Percentiles rank a stretch among this genome's conserved stretches.
These are phyloP conservation scores for Diversispora eburnea DNA, from an alignment of 192 early-diverging fungal species.

Conservation along the genomic window DNA sequence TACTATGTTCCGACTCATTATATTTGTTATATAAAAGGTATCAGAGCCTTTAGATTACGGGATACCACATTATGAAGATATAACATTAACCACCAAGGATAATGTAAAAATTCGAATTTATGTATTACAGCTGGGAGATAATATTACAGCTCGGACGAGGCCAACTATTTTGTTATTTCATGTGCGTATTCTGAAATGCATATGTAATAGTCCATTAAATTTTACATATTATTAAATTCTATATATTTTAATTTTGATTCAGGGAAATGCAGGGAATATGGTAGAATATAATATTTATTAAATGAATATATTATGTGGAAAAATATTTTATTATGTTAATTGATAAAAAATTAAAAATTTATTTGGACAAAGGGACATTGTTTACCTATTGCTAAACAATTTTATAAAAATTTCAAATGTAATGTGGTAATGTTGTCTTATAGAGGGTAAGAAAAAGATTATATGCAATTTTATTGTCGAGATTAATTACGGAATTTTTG, in stretches of 20 bases:
- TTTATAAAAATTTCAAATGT: slow-evolving; percentile 60
- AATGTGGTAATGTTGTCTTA: slow-evolving; percentile 98
- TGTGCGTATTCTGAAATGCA: slow-evolving; percentile 34
- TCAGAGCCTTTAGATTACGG: slow-evolving; percentile 65
- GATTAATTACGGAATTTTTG: background rate
- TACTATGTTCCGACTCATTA: background rate
- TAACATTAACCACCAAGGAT: slow-evolving; percentile 73
- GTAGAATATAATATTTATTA: background rate
- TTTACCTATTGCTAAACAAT: slow-evolving; percentile 81
- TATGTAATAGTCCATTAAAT: background rate
- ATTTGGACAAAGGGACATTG: slow-evolving; percentile 68
- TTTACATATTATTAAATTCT: background rate
- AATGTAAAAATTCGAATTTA: slow-evolving; percentile 77
- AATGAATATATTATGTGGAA: background rate
- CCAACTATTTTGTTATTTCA: slow-evolving; percentile 88
- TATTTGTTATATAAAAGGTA: slow-evolving; percentile 38
- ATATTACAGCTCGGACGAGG: slow-evolving; percentile 50
- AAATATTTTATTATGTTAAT: background rate
- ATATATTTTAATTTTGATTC: slow-evolving; percentile 3
- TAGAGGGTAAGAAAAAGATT: slow-evolving; percentile 60
- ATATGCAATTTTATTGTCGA: no score
- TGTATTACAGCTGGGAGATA: slow-evolving; percentile 60
- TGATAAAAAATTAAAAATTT: background rate
- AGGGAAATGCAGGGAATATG: slow-evolving; percentile 96
- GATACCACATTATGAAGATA: slow-evolving; percentile 54